phyloP scores from a whole-genome alignment of 164 flowering plant genomes.

The Sextonia rubra region DNA sequence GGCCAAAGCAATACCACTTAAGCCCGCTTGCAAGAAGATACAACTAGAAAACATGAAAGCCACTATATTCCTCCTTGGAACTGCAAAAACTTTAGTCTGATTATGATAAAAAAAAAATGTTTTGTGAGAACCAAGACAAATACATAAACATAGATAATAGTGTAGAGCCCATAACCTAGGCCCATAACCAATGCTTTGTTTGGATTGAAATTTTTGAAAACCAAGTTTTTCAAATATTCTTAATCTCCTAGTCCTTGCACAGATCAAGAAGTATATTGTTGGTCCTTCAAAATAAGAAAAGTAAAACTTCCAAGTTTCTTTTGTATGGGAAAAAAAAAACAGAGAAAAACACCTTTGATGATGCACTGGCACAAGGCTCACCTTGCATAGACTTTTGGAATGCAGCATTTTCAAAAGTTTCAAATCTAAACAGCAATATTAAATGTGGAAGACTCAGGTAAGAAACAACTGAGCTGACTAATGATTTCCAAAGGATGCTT shows the following conservation, averaged over 20 bases:
- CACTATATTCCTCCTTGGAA: constrained; percentile 62
- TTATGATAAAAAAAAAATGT: constrained; percentile 18
- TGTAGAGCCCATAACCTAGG: not conserved
- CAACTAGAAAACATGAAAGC: constrained; percentile 51
- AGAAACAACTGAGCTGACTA: not conserved
- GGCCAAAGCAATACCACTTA: constrained; percentile 31
- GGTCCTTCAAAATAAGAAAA: too few species aligned
- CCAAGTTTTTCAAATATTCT: not conserved
- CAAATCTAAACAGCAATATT: not conserved
- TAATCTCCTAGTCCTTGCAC: not conserved
- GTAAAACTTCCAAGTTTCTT: not conserved
- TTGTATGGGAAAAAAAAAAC: too few species aligned
- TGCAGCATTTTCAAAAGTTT: not conserved
- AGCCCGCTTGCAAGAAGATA: constrained; percentile 34
- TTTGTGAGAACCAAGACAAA: constrained; percentile 13
- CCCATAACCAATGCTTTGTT: not conserved
- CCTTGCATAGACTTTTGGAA: not conserved
- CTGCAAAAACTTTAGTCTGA: constrained; percentile 74
- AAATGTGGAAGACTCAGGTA: not conserved
- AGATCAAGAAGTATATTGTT: not conserved
- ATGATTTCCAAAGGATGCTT: not conserved
- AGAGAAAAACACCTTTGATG: not conserved
- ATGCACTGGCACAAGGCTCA: not conserved
- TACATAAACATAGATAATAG: not conserved
- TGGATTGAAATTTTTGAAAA: not conserved